phyloP scores from a whole-genome alignment of 768 basidiomycete species.

The Chlorophyllum brunneum region DNA sequence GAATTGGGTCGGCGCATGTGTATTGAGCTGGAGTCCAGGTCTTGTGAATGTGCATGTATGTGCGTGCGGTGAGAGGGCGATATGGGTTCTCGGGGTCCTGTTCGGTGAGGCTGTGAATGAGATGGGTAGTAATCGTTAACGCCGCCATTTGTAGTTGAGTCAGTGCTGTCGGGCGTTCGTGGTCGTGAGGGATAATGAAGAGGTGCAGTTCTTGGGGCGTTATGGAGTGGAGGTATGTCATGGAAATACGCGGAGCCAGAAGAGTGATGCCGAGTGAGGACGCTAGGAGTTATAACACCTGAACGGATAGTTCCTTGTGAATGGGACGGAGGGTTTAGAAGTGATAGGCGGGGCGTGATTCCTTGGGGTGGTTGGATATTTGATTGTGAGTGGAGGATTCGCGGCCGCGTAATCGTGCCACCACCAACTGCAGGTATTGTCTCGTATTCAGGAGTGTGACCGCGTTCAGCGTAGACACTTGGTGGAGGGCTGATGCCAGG shows the following conservation, averaged over 20 bases:
- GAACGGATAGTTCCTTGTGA: conserved; percentile 18
- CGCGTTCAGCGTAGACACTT: conserved; percentile 37
- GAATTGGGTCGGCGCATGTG: conserved; percentile 23
- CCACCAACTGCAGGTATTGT: conserved; percentile 91
- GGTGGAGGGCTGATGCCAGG: conserved; percentile 40
- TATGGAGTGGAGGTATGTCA: neutral
- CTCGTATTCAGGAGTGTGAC: conserved; percentile 66
- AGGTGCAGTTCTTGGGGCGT: neutral
- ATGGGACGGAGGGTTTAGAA: conserved; percentile 16
- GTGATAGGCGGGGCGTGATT: conserved; percentile 17
- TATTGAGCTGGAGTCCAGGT: conserved; percentile 13
- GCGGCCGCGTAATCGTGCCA: conserved; percentile 79
- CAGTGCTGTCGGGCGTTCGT: conserved; percentile 46
- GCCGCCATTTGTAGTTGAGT: conserved; percentile 47
- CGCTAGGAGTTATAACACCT: conserved; percentile 23
- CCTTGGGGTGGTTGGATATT: conserved; percentile 49
- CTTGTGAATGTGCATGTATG: conserved; percentile 8
- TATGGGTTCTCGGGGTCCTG: conserved; percentile 36
- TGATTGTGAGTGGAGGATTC: conserved; percentile 83
- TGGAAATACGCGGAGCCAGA: conserved; percentile 24
- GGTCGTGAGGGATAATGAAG: conserved; percentile 26
- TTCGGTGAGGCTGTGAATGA: conserved; percentile 37
- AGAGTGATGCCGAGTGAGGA: conserved; percentile 19
- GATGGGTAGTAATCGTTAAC: conserved; percentile 15
- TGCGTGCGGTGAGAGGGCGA: conserved; percentile 13